Percentiles rank a stretch among this genome's conserved stretches.
These are phyloP conservation scores for Ormosia semicastrata DNA, from an alignment of 306 rosid genomes.

Conservation along the genomic window DNA sequence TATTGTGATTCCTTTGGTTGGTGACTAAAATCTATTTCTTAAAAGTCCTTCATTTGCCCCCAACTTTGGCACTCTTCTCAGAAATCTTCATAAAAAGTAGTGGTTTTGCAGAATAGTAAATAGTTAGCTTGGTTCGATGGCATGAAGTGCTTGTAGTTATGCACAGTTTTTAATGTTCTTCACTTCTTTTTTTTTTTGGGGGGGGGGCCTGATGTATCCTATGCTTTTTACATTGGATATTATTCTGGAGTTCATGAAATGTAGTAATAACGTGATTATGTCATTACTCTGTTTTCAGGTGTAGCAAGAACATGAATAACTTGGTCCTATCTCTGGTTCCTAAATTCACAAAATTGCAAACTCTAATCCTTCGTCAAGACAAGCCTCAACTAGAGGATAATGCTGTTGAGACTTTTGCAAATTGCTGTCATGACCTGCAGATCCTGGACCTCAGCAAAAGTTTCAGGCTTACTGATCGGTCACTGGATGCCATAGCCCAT, in stretches of 20 bases:
- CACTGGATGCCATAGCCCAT: slow-evolving; percentile 65
- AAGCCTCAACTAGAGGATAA: slow-evolving; percentile 78
- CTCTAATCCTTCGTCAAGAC: slow-evolving; percentile 81
- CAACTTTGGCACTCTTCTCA: not conserved
- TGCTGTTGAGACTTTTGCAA: slow-evolving; percentile 74
- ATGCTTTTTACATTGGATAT: not conserved
- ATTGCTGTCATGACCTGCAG: slow-evolving; percentile 77
- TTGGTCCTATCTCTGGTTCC: slow-evolving; percentile 82
- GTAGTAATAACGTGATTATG: not conserved
- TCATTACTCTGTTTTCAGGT: slow-evolving; percentile 55
- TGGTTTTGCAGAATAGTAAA: not conserved
- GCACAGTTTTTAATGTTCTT: not conserved
- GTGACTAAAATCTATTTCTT: not conserved
- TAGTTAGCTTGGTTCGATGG: not conserved
- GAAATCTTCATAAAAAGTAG: not conserved
- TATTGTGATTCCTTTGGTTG: not conserved
- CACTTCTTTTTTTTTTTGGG: too few relatives aligned
- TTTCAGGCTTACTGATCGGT: slow-evolving; percentile 77
- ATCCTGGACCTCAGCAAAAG: slow-evolving; percentile 94
- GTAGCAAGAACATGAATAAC: slow-evolving; percentile 82
- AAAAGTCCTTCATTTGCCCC: not conserved
- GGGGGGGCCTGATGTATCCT: not conserved
- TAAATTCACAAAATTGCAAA: slow-evolving; percentile 73
- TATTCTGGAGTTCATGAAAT: not conserved
- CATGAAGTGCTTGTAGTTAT: not conserved